These are phyloP conservation scores for Cercospora nicotianae DNA, from an alignment of 2,329 filamentous ascomycete species.

Conservation along the genomic window DNA sequence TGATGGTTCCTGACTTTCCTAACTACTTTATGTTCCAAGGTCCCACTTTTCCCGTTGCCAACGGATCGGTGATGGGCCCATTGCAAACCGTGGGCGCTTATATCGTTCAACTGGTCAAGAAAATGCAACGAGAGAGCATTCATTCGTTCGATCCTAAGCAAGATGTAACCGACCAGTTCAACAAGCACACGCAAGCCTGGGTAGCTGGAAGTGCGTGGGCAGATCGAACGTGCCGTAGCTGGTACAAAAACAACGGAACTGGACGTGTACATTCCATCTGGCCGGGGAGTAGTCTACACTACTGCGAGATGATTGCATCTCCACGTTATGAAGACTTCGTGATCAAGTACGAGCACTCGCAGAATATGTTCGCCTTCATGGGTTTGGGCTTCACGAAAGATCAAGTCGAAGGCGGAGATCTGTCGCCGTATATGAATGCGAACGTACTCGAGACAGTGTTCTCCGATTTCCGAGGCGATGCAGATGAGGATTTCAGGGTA, in stretches of 20 bases:
- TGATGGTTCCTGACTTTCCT: slow-evolving; percentile 29
- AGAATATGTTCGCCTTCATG: slow-evolving; percentile 10
- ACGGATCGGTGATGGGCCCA: slow-evolving; percentile 19
- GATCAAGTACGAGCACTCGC: background rate
- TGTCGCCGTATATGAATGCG: slow-evolving; percentile 9
- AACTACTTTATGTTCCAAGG: slow-evolving; percentile 32
- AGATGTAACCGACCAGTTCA: slow-evolving; percentile 5
- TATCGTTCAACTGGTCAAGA: background rate
- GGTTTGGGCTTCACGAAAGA: slow-evolving; percentile 8
- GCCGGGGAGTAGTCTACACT: background rate
- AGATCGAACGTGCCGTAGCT: slow-evolving; percentile 1
- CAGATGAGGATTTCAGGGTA: background rate
- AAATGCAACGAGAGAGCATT: background rate
- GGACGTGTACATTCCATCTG: background rate
- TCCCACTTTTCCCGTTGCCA: slow-evolving; percentile 12
- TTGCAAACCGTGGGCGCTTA: background rate
- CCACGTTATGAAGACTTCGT: background rate
- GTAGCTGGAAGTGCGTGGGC: background rate
- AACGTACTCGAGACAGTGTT: slow-evolving; percentile 8
- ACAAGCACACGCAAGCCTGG: slow-evolving; percentile 6
- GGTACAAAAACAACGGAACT: slow-evolving; percentile 5
- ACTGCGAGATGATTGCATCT: background rate
- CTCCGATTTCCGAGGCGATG: background rate
- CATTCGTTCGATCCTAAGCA: slow-evolving; percentile 30
- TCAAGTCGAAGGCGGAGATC: slow-evolving; percentile 11